Conservation (phyloP, 148 eudicot genomes). For the Camellia japonica region DNA sequence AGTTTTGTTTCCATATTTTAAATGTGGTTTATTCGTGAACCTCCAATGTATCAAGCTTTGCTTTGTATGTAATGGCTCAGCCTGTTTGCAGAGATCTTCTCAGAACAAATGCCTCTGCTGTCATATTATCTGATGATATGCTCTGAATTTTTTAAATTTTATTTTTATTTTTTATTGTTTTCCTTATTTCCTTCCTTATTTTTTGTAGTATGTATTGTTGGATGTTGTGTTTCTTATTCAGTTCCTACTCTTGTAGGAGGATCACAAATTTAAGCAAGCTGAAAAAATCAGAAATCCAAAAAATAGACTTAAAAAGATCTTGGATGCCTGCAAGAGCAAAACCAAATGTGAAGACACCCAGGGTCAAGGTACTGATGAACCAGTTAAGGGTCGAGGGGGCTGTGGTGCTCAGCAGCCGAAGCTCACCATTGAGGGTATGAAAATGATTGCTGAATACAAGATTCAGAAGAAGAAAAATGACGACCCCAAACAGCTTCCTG, state of each 20-base stretch:
- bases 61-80: background rate
- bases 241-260: conserved; percentile 51
- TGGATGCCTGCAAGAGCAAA: conserved; percentile 93
- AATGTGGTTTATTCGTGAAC: background rate
- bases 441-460: conserved; percentile 72
- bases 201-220: background rate
- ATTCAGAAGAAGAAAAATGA: conserved; percentile 68
- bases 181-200: background rate
- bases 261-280: conserved; percentile 85
- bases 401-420: conserved; percentile 87
- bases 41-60: background rate
- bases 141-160: background rate
- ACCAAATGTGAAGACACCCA: conserved; percentile 84
- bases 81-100: background rate
- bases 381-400: conserved; percentile 69
- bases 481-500: conserved; percentile 76
- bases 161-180: background rate
- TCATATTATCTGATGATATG: background rate
- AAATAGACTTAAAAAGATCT: conserved; percentile 72
- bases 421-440: conserved; percentile 81
- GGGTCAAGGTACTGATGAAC: conserved; percentile 64
- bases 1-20: background rate
- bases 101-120: background rate
- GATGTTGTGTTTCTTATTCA: background rate
- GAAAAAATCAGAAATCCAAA: conserved; percentile 83